These are phyloP conservation scores for Suillus subalutaceus DNA, from an alignment of 768 basidiomycete species.

Conservation along the genomic window DNA sequence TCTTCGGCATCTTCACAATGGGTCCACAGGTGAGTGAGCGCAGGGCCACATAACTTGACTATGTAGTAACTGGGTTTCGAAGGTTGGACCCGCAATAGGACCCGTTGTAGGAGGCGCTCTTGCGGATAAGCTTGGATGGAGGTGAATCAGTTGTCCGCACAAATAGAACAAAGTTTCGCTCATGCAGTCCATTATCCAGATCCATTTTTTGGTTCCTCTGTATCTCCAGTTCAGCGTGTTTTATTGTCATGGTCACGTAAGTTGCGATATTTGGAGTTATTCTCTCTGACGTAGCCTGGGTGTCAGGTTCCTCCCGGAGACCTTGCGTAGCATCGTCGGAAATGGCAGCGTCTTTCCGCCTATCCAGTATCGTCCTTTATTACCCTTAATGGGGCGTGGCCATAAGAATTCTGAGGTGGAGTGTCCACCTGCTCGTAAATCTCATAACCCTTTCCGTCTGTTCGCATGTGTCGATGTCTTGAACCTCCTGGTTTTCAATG, in stretches of 20 bases:
- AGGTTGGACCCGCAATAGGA: conserved; percentile 59
- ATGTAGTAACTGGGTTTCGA: neutral
- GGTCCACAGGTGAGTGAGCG: conserved; percentile 60
- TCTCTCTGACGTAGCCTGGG: neutral
- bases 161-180: neutral
- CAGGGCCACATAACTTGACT: neutral
- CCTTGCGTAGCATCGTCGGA: conserved; percentile 18
- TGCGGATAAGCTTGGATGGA: conserved; percentile 64
- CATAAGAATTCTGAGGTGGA: neutral
- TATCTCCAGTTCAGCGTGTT: conserved; percentile 48
- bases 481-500: conserved; percentile 48
- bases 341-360: conserved; percentile 16
- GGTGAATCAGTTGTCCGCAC: conserved; percentile 35
- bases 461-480: conserved; percentile 38
- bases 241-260: conserved; percentile 51
- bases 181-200: conserved; percentile 27
- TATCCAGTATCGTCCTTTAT: conserved; percentile 14
- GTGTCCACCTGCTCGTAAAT: conserved; percentile 16
- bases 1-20: conserved; percentile 63
- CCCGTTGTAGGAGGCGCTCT: conserved; percentile 57
- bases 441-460: conserved; percentile 37
- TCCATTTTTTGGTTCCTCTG: conserved; percentile 67
- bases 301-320: conserved; percentile 25
- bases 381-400: conserved; percentile 15
- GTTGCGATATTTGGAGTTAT: conserved; percentile 21